Evolutionary conservation across 2,329 filamentous ascomycete genomes (phyloP).

Genomic region (Talaromyces sp.): DNA sequence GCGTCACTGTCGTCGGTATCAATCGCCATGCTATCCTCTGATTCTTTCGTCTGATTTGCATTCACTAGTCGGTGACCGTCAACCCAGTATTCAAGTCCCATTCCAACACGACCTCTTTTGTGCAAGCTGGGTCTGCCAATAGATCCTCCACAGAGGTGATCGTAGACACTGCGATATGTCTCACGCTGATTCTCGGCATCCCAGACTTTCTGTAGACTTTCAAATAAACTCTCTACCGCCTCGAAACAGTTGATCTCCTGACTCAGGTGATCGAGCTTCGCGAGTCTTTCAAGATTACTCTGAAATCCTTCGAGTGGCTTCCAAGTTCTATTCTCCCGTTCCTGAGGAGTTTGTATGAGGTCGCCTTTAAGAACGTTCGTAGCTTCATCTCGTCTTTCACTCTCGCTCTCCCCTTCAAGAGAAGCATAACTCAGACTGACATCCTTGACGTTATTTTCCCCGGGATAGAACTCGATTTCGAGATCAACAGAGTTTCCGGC

Average conservation of each 20-base stretch:
- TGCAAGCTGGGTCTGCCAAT: constrained; percentile 46
- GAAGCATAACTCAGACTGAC: constrained; percentile 46
- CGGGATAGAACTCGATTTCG: constrained; percentile 46
- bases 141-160: constrained; percentile 43
- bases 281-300: constrained; percentile 45
- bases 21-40: constrained; percentile 37
- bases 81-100: constrained; percentile 46
- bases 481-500: constrained; percentile 49
- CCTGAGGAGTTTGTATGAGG: constrained; percentile 34
- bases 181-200: constrained; percentile 39
- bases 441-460: constrained; percentile 42
- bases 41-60: constrained; percentile 28
- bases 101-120: constrained; percentile 39
- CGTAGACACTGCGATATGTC: constrained; percentile 33
- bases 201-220: constrained; percentile 46
- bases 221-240: constrained; percentile 45
- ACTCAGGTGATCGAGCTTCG: constrained; percentile 46
- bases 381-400: constrained; percentile 43
- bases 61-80: constrained; percentile 37
- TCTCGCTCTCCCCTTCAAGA: constrained; percentile 38
- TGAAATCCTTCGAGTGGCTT: constrained; percentile 41
- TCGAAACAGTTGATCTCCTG: constrained; percentile 49
- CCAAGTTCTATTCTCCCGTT: constrained; percentile 37
- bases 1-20: constrained; percentile 24
- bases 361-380: constrained; percentile 45